phyloP scores from a whole-genome alignment of 305 asterid genomes.

The Fraxinus ornus region DNA sequence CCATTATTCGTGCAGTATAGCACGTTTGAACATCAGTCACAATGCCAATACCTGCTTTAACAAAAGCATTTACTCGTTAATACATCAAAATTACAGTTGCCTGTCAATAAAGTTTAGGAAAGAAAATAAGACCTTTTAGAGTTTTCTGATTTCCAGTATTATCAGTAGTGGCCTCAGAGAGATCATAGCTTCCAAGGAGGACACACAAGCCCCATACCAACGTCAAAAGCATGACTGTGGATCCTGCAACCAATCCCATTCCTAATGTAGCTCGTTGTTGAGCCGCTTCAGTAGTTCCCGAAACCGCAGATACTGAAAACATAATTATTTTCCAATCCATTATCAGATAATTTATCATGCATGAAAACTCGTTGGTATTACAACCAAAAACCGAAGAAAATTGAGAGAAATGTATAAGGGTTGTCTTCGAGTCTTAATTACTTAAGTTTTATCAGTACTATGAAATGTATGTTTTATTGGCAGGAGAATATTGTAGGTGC shows the following conservation, averaged over 20 bases:
- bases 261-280: conserved; percentile 42
- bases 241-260: conserved; percentile 34
- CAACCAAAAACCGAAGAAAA: no score
- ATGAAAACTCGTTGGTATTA: not conserved
- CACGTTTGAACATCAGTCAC: conserved; percentile 60
- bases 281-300: conserved; percentile 48
- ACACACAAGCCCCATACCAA: conserved; percentile 50
- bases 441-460: not conserved
- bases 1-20: conserved; percentile 64
- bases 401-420: not conserved
- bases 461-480: no score
- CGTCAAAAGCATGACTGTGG: conserved; percentile 3
- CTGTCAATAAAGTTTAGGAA: not conserved
- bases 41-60: conserved; percentile 47
- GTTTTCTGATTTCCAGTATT: conserved; percentile 18
- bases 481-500: not conserved
- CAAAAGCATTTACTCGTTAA: not conserved
- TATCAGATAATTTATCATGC: not conserved
- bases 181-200: conserved; percentile 49
- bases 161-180: conserved; percentile 30
- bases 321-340: not conserved
- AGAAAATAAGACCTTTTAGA: conserved; percentile 26
- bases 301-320: conserved; percentile 37
- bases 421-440: not conserved
- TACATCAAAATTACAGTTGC: not conserved